Base-by-base conservation (phyloP, 2,329 filamentous ascomycete species). In the Escovopsis sp. region DNA sequence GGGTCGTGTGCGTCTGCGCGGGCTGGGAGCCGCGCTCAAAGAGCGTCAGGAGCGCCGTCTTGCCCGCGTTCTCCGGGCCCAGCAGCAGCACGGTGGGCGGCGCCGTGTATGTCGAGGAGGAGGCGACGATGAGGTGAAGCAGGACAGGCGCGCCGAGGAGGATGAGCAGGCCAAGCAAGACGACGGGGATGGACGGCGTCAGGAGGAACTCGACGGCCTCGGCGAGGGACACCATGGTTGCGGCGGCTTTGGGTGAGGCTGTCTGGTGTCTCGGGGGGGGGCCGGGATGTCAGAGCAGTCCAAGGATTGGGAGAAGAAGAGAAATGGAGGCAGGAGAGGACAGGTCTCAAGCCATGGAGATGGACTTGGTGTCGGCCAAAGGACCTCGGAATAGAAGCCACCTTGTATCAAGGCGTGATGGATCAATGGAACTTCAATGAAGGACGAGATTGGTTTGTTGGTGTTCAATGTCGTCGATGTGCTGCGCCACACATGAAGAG, bases 31-130 rank as follows among this genome's bases (percentile, higher is more conserved):
- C 73, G 52, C 73, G 71, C 62, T 80, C 73, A 53, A 77, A 68
- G 52, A 91, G 72, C 19, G 85, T 87, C n/a, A 87, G 66, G 32
- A 96, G 76, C 8, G 84, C 75, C 0, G 91, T 96, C 68, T 96
- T 98, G 55, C 91, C 91, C 40, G 77, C 74, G 48, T 80, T 83
- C 43, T 80, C 80, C 12, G 89, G 86, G 1, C 91, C 91, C 39
- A 88, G 60, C 36, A 94, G 73, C 9, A 95, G 68, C 47, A 96
- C 77, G 7, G 81, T 82, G 40, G 89, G 86, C 26, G 83, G 73
- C 12, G 69, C 71, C 33, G 75, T 75, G 53, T 82, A 80, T 12
- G 78, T 61, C 23, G 73, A 73, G 40, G 75, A 70, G 43, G 73
- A 74, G 59, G 86, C 78, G 56, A 94, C 73, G 57, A 82, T 66